Percentiles rank a stretch among this genome's conserved stretches.
phyloP scores from a whole-genome alignment of 345 rosid genomes.

The Zanthoxylum bungeanum region DNA sequence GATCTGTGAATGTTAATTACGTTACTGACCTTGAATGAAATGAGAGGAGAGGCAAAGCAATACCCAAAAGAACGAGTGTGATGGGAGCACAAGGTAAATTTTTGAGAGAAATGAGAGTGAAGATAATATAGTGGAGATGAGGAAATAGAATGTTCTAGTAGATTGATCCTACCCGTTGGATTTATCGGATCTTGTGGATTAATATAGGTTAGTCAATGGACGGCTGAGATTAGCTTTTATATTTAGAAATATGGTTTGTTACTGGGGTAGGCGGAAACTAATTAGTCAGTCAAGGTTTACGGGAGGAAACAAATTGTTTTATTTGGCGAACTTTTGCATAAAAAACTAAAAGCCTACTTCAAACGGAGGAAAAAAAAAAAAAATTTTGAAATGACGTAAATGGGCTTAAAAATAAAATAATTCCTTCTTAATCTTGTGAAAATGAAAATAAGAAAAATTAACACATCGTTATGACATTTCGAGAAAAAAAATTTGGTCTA shows the following conservation, averaged over 20 bases:
- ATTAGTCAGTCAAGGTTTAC: conserved; percentile 22
- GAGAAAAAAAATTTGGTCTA: no score
- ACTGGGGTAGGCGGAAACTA: conserved; percentile 14
- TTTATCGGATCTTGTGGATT: conserved; percentile 37
- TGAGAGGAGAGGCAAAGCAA: background rate
- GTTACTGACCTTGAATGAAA: conserved; percentile 6
- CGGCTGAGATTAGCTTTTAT: conserved; percentile 20
- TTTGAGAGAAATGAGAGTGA: background rate
- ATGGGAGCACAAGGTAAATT: conserved; percentile 43
- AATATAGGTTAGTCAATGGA: background rate
- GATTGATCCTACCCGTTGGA: conserved; percentile 34
- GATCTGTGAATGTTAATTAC: background rate
- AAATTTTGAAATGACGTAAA: background rate
- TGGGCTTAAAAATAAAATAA: background rate
- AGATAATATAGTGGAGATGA: conserved; percentile 23
- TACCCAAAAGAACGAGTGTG: conserved; percentile 20
- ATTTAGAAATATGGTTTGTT: conserved; percentile 11
- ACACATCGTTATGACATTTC: no score
- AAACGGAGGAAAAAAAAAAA: no score
- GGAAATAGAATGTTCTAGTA: conserved; percentile 52
- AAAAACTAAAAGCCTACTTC: conserved; percentile 21
- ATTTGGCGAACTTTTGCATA: background rate
- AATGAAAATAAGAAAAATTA: no score
- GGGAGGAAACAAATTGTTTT: conserved; percentile 1
- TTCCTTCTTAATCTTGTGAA: no score